Conservation (phyloP, 2,329 filamentous ascomycete genomes). For the Sordariomycetes sp. region DNA sequence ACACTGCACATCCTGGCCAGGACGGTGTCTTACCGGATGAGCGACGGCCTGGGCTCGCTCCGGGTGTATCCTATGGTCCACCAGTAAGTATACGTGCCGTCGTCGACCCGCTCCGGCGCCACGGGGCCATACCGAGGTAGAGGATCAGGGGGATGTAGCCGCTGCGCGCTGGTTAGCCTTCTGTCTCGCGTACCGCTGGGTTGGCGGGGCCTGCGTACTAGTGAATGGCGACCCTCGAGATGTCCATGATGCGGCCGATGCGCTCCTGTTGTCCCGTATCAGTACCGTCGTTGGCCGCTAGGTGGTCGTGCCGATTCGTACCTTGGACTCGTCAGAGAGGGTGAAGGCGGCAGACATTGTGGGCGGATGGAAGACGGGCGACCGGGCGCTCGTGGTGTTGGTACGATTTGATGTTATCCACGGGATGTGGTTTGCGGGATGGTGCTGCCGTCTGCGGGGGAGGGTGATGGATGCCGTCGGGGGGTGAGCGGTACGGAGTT, state of each 20-base stretch:
- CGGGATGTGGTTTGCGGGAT: background rate
- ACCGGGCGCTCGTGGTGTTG: background rate
- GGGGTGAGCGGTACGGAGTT: background rate
- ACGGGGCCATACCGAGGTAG: constrained; percentile 63
- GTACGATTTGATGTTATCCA: background rate
- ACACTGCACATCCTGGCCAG: background rate
- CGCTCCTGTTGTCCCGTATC: constrained; percentile 55
- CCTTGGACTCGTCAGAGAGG: constrained; percentile 96
- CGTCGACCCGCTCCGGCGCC: constrained; percentile 7
- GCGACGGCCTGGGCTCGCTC: constrained; percentile 77
- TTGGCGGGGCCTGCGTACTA: constrained; percentile 49
- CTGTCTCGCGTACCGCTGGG: background rate
- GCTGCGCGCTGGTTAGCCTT: constrained; percentile 35
- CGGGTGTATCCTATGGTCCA: constrained; percentile 65
- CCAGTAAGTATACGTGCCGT: constrained; percentile 12
- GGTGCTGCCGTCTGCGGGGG: background rate
- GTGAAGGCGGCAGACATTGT: constrained; percentile 30
- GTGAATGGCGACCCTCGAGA: constrained; percentile 87
- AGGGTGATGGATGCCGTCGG: background rate
- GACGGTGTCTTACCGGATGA: constrained; percentile 34
- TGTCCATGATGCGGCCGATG: constrained; percentile 91
- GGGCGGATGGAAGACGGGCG: background rate
- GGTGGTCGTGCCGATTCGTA: constrained; percentile 20
- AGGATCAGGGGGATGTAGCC: constrained; percentile 94
- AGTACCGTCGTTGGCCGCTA: constrained; percentile 4